Evolutionary conservation across 805 yeast genomes (phyloP), one percentile per base, ranked within the genome.

Genomic region (Candida insectorum): DNA sequence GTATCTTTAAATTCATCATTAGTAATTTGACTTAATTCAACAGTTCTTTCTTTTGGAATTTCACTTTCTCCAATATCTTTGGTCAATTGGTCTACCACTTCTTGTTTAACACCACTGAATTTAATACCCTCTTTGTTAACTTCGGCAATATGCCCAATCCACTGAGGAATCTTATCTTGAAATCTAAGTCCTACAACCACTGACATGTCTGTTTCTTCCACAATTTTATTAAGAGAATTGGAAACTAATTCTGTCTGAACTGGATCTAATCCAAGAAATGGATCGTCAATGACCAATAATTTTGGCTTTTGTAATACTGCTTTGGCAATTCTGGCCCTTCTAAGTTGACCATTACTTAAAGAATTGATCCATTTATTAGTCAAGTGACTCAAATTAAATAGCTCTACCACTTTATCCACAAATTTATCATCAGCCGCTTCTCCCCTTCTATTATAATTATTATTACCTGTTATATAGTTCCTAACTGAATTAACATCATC

Each of bases 221-320:
- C 44, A 4, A 62, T 53, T 14, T 37, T 35, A 4, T 44, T 26
- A 33, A 86, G 59, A 0, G 81, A 73, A 0, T 61, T 49, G 12
- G 86, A 75, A 13, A 91, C 85, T 6, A 72, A 58, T 1, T 56
- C 40, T 0, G 85, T 65, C 9, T 94, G 89, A 1, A 56, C 52
- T 0, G 95, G 93, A 49, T 91, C 98, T 12, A 91, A 65, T 0
- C 97, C 98, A 25, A 93, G 56, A 48, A 88, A 91, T 7, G 96
- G 96, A 49, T 93, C 97, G 55, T 93, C 97, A 13, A 91, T 69
- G 4, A 91, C 53, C 33, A 88, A 59, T 19, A 88, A 44, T 27
- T 67, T 63, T 0, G 97, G 95, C 21, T 73, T 62, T 28, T 67
- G 64, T 35, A 86, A 69, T 26, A 93, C 48, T 0, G 88, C 78